Evolutionary conservation across 164 flowering plant species (phyloP), one percentile per base, ranked within the genome.

Genomic region (Echeveria elegans): DNA sequence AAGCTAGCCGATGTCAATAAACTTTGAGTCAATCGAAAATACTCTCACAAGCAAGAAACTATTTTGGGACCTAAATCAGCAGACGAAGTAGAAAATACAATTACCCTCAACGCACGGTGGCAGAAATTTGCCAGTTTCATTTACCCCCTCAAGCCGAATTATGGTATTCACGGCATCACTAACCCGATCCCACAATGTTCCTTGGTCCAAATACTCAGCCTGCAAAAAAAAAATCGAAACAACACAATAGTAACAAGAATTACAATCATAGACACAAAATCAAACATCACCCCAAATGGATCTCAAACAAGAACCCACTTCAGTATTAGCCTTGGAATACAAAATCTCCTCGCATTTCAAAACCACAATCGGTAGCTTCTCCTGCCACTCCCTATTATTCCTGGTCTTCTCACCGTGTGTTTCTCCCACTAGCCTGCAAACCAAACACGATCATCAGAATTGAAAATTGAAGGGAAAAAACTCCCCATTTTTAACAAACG

Each of bases 281-380:
- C 6, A 19, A n/a, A n/a, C n/a, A 43, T 48, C 4, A 63, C 37
- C 28, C 29, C 24, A 21, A 36, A 37, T 34, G 29, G 18, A 63
- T 4, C 28, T 34, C n/a, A n/a, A n/a, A 43, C n/a, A n/a, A n/a
- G 2, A 36, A 37, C 66, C 7, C 66, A 94, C 99, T 96, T 94
- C 96, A 18, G 99, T 86, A 82, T 91, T 94, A 70, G 97, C 99
- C 75, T 94, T 91, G 71, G 97, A 94, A 73, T 91, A 94, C 87
- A 94, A 85, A 68, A 94, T 91, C 73, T 94, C 96, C 77, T 94
- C 99, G 19, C 96, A 93, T 83, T 81, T 94, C 63, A 91, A 73
- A 21, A 94, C 96, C 36, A 94, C 99, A 67, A 81, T 43, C 61
- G 96, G 99, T 5, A 94, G 82, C 77, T 94, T 94, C 70, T 84